A percentile compares a stretch with the other conserved stretches of the same genome.
phyloP scores from a whole-genome alignment of 1,139 yeast genomes.

The Suhomyces choctaworum region DNA sequence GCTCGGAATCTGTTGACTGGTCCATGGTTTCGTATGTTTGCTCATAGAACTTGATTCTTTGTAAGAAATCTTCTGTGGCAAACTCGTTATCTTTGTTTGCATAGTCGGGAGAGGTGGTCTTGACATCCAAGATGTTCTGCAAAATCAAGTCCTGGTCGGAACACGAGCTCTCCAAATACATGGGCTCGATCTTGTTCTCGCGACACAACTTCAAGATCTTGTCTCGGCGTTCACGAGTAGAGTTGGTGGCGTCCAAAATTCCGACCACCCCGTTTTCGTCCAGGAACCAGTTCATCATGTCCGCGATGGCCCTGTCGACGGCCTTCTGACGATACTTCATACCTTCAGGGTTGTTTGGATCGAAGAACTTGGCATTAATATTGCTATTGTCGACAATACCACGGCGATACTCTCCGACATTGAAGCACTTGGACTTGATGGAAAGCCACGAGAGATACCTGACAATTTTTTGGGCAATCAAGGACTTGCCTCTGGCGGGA shows the following conservation, averaged over 20 bases:
- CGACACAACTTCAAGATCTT: slow-evolving; percentile 65
- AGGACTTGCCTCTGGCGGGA: slow-evolving; percentile 74
- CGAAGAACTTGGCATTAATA: slow-evolving; percentile 73
- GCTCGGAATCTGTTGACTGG: slow-evolving; percentile 53
- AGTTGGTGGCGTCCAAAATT: slow-evolving; percentile 85
- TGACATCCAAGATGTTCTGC: slow-evolving; percentile 82
- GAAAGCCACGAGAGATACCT: slow-evolving; percentile 91
- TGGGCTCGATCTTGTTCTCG: slow-evolving; percentile 73
- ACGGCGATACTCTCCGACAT: slow-evolving; percentile 85
- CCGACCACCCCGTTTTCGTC: slow-evolving; percentile 87
- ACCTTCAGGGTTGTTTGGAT: slow-evolving; percentile 64
- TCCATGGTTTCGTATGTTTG: slow-evolving; percentile 74
- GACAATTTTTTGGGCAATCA: slow-evolving; percentile 80
- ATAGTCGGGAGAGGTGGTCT: slow-evolving; percentile 87
- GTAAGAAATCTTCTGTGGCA: slow-evolving; percentile 71
- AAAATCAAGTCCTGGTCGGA: slow-evolving; percentile 75
- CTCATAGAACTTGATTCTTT: slow-evolving; percentile 73
- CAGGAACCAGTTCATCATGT: slow-evolving; percentile 85
- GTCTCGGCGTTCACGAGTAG: slow-evolving; percentile 69
- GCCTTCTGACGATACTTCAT: slow-evolving; percentile 65
- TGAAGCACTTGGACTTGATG: slow-evolving; percentile 82
- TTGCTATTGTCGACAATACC: slow-evolving; percentile 37
- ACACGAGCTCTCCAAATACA: slow-evolving; percentile 91
- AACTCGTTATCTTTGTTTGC: slow-evolving; percentile 66
- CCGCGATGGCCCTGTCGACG: slow-evolving; percentile 69